A percentile compares a stretch with the other conserved stretches of the same genome.
Evolutionary conservation across 331 rosid species (phyloP).

Genomic region (Acacia pycnantha): DNA sequence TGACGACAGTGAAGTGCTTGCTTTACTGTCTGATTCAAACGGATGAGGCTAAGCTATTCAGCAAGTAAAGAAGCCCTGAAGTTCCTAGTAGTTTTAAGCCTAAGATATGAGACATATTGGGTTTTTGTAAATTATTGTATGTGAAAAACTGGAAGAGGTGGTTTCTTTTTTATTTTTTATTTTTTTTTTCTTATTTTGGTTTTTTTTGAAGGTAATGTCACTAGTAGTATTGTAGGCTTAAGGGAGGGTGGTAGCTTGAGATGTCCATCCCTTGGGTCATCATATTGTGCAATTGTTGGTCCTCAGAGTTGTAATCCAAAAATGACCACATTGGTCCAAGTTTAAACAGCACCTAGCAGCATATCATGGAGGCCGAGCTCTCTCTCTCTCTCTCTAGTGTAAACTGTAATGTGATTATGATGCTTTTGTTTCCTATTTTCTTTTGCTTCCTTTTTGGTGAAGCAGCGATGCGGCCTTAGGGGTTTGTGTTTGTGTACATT

Average conservation of each 20-base stretch:
- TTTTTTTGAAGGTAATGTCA: conserved; percentile 34
- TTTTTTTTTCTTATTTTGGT: background rate
- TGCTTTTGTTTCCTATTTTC: conserved; percentile 41
- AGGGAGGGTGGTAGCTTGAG: conserved; percentile 68
- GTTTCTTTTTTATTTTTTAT: background rate
- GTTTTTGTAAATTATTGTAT: conserved; percentile 64
- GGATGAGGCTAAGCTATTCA: conserved; percentile 50
- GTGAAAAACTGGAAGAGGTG: conserved; percentile 45
- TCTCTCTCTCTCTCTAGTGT: conserved; percentile 29
- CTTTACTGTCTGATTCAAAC: conserved; percentile 59
- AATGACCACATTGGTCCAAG: conserved; percentile 51
- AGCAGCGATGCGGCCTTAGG: conserved; percentile 55
- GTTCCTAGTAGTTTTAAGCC: conserved; percentile 26
- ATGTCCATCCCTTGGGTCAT: conserved; percentile 64
- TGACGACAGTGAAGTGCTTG: conserved; percentile 59
- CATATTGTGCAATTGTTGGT: conserved; percentile 39
- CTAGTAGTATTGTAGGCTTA: conserved; percentile 42
- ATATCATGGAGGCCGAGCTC: conserved; percentile 29
- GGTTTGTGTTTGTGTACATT: conserved; percentile 80
- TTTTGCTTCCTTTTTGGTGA: conserved; percentile 61
- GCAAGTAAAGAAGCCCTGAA: conserved; percentile 7
- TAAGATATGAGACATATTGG: conserved; percentile 47
- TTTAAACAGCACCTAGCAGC: conserved; percentile 32
- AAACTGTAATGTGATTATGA: conserved; percentile 38
- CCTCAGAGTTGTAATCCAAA: conserved; percentile 50